Evolutionary conservation across 2,329 filamentous ascomycete species (phyloP), one percentile per base, ranked within the genome.

Genomic region (Xenosphaeropsis pyriputrescens): DNA sequence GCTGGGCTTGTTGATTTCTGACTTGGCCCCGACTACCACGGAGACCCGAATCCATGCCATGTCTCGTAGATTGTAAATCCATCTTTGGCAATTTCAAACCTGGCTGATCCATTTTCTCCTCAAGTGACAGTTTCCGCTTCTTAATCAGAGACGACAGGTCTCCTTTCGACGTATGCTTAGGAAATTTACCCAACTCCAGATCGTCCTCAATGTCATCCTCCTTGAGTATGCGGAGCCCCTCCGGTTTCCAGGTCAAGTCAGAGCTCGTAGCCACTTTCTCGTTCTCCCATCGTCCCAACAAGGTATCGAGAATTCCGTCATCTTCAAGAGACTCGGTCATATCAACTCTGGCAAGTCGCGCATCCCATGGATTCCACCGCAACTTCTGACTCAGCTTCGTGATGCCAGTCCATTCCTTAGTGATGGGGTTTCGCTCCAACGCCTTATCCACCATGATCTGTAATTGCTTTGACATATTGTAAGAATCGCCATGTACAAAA

Each of bases 301-400:
- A 51, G 22, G 57, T 47, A 18, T 45, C 50, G 5, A 61, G 39
- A 0, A 56, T 52, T 4, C 58, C 55, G 41, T 64, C 57, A 14
- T 59, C 58, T 29, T 60, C 55, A 4, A 65, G 45, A 36, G 62
- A 59, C 12, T 63, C 55, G 0, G 57, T 45, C 6, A 56, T 55
- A 3, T 49, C 57, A 1, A 62, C 45, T n/a, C 59, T 55, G 3
- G 50, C 49, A 2, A 59, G 15, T 22, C 41, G 34, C 15, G 39
- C 18, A 9, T 46, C 54, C 38, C 72, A 69, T 3, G 67, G 63
- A 18, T 42, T 52, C 68, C 68, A 73, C 4, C 46, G 53, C 9
- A 73, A 45, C 3, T 54, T 50, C 18, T 54, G 48, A 26, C 67
- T 57, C 4, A 63, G 43, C 34, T 53, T 56, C 5, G 55, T 54